Percentiles rank a stretch among this genome's conserved stretches.
Evolutionary conservation across 2,329 filamentous ascomycete species (phyloP).

Genomic region (Myriosclerotinia duriaeana): DNA sequence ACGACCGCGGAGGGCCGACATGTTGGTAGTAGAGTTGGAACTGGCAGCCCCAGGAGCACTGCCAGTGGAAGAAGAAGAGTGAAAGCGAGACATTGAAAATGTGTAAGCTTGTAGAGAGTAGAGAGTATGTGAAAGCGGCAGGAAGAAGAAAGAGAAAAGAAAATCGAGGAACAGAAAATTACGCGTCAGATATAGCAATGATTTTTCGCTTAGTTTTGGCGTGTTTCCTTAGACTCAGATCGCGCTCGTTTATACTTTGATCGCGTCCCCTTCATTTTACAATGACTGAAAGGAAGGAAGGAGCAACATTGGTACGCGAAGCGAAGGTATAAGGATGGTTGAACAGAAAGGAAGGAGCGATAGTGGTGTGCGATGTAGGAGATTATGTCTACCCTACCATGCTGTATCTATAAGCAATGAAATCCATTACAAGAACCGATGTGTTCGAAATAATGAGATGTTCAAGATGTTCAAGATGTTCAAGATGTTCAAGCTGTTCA

Average conservation of each 20-base stretch:
- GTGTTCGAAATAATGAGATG: not conserved
- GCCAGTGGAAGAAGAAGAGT: conserved; percentile 14
- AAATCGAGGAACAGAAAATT: not conserved
- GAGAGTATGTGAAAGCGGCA: conserved; percentile 7
- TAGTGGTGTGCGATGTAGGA: not conserved
- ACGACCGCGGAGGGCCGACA: conserved; percentile 13
- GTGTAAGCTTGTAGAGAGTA: conserved; percentile 1
- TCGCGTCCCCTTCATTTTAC: not conserved
- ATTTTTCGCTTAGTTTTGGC: not conserved
- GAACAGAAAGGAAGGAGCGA: not conserved
- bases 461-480: too few species aligned
- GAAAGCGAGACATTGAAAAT: conserved; percentile 16
- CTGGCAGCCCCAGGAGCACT: conserved; percentile 15
- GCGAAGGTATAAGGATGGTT: not conserved
- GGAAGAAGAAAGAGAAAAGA: conserved; percentile 15
- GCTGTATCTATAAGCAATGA: not conserved
- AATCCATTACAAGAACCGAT: not conserved
- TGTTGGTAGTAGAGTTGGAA: conserved; percentile 8
- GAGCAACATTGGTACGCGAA: not conserved
- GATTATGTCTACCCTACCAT: not conserved
- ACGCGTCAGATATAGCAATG: not conserved
- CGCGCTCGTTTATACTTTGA: not conserved
- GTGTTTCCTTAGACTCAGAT: not conserved
- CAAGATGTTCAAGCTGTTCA: not conserved
- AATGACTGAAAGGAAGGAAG: not conserved